Evolutionary conservation across 2,329 filamentous ascomycete genomes (phyloP).

Genomic region (Ceratocystiopsis minuta): DNA sequence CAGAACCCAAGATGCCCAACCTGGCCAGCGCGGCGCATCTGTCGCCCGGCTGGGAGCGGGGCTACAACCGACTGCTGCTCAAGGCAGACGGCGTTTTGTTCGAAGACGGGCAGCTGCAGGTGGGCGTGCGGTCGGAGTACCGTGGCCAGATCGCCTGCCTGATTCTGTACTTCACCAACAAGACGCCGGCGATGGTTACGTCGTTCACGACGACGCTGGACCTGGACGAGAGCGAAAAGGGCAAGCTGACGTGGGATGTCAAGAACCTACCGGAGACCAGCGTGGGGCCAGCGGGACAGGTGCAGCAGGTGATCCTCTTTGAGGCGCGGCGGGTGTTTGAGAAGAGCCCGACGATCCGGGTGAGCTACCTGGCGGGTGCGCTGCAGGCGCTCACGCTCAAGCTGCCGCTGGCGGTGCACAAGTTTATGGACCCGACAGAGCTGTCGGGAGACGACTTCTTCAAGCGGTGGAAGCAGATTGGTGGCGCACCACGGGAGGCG

Average conservation of each 20-base stretch:
- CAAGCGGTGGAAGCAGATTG: conserved; percentile 98
- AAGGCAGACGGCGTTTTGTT: conserved; percentile 75
- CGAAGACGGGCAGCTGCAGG: conserved; percentile 84
- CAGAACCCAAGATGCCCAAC: conserved; percentile 53
- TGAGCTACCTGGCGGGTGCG: conserved; percentile 86
- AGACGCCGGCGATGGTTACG: conserved; percentile 64
- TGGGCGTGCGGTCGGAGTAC: conserved; percentile 86
- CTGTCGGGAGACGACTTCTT: conserved; percentile 88
- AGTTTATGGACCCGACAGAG: conserved; percentile 90
- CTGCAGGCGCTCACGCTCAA: conserved; percentile 84
- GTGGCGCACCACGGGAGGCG: conserved; percentile 67
- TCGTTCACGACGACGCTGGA: conserved; percentile 93
- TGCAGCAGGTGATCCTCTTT: conserved; percentile 89
- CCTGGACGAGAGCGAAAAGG: conserved; percentile 48
- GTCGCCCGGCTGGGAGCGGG: conserved; percentile 84
- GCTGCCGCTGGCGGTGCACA: conserved; percentile 74
- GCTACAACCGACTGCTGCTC: conserved; percentile 69
- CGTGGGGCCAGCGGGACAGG: conserved; percentile 56
- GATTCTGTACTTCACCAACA: conserved; percentile 93
- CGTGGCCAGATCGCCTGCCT: conserved; percentile 87
- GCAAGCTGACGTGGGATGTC: conserved; percentile 62
- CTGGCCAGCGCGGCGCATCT: conserved; percentile 82
- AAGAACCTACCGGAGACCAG: conserved; percentile 77
- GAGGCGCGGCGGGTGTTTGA: conserved; percentile 68
- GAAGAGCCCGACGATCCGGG: conserved; percentile 74